Percentiles rank a stretch among this genome's conserved stretches.
Evolutionary conservation across 1,139 yeast genomes (phyloP).

Genomic region (Blastobotrys capitulatus): DNA sequence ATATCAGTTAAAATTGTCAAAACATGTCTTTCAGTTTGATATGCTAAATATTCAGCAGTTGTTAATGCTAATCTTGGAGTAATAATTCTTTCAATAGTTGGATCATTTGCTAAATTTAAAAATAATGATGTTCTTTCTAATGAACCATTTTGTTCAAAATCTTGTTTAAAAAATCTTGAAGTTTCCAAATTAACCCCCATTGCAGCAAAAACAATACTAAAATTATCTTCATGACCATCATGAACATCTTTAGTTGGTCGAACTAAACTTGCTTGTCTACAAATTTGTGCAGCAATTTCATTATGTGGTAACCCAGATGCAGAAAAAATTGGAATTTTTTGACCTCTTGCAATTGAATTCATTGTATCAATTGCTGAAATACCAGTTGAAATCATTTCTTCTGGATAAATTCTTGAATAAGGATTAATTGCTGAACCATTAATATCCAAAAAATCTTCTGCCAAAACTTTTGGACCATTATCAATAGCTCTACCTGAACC

Average conservation of each 20-base stretch:
- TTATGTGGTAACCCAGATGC: constrained; percentile 99
- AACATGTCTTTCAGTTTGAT: constrained; percentile 98
- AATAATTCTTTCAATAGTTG: constrained; percentile 98
- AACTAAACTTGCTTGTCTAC: constrained; percentile 99
- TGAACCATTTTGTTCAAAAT: constrained; percentile 98
- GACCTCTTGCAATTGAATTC: constrained; percentile 99
- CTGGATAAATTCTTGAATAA: constrained; percentile 96
- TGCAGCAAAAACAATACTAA: constrained; percentile 98
- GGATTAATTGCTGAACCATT: constrained; percentile 99
- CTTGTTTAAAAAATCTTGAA: constrained; percentile 93
- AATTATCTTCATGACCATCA: constrained; percentile 99
- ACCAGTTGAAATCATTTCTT: constrained; percentile 99
- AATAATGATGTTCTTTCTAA: constrained; percentile 95
- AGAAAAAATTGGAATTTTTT: constrained; percentile 96
- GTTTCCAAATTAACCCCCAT: constrained; percentile 95
- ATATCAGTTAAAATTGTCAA: constrained; percentile 96
- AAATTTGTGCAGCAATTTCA: constrained; percentile 98
- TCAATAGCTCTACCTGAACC: constrained; percentile 99
- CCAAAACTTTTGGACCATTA: constrained; percentile 96
- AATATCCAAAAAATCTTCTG: constrained; percentile 96
- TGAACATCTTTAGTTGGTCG: constrained; percentile 99
- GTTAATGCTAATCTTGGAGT: constrained; percentile 99
- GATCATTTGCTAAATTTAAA: constrained; percentile 97
- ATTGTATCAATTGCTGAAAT: constrained; percentile 96
- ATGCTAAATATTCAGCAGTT: constrained; percentile 97